Conservation (phyloP, 1,284 basidiomycete genomes). For the Wolfiporia cocos region DNA sequence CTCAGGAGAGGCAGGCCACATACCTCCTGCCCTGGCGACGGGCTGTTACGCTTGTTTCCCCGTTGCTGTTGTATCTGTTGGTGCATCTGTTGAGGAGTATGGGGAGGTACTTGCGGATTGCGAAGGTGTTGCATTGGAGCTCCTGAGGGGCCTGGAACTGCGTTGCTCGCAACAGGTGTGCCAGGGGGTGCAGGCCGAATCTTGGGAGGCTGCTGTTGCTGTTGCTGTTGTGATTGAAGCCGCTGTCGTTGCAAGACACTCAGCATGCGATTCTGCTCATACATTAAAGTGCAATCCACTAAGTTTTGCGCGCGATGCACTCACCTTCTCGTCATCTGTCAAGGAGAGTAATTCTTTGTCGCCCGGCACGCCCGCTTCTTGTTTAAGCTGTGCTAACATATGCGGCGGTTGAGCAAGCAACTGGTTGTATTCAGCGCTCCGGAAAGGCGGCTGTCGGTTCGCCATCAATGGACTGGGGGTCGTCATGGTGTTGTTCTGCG, state of each 20-base stretch:
- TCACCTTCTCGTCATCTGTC: constrained; percentile 52
- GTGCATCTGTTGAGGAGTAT: constrained; percentile 10
- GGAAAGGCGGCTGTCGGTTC: constrained; percentile 35
- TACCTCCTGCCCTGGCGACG: constrained; percentile 68
- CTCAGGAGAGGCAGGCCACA: constrained; percentile 2
- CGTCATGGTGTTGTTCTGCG: constrained; percentile 34
- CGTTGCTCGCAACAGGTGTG: constrained; percentile 11
- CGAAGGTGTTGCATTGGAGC: constrained; percentile 25
- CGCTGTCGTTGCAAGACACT: constrained; percentile 25
- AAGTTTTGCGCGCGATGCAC: constrained; percentile 9
- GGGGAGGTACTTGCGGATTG: constrained; percentile 15
- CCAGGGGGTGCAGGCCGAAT: constrained; percentile 8
- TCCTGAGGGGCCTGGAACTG: constrained; percentile 18
- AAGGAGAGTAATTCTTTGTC: constrained; percentile 44
- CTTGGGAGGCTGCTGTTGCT: constrained; percentile 12
- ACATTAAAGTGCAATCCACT: constrained; percentile 8
- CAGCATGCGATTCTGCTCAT: constrained; percentile 31
- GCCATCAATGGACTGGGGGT: constrained; percentile 53
- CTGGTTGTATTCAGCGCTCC: constrained; percentile 28
- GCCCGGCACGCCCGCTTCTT: constrained; percentile 39
- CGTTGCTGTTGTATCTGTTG: constrained; percentile 26
- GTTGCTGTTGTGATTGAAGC: too few species aligned
- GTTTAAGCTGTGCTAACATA: constrained; percentile 34
- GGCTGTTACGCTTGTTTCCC: constrained; percentile 55
- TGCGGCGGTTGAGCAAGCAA: constrained; percentile 29